Evolutionary conservation across 1,284 basidiomycete genomes (phyloP), one percentile per base, ranked within the genome.

Genomic region (Xerocomus alliaceus): DNA sequence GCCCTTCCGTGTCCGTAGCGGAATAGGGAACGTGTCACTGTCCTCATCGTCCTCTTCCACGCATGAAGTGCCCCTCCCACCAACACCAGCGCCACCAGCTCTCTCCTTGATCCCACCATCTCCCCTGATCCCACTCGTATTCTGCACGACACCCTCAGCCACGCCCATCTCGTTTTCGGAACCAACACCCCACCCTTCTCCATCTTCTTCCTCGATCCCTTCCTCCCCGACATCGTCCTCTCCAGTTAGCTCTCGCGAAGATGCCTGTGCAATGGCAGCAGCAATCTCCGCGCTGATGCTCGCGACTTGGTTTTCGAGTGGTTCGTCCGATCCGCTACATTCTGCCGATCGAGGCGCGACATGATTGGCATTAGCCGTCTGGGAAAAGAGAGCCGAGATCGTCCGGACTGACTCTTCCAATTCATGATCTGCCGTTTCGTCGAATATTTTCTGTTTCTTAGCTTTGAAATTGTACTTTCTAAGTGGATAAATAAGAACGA

Each of bases 381-480:
- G 84, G 51, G 72, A 74, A 54, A 90, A 83, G 41, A 91, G 72
- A 9, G 87, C 88, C 35, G 89, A 87, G 56, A 92, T 85, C 29
- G 87, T 87, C 53, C 87, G 84, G 41, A 91, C 87, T 12, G 88
- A 89, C 68, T 90, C 88, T 58, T 85, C 87, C 56, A 91, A 70
- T 42, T 85, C 83, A 44, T 78, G 77, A 55, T 80, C 79, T 4
- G 83, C 80, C 39, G 85, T 82, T 37, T 79, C 76, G 35, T 84
- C 83, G 29, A 81, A 76, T 32, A 86, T 68, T 68, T 83, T 86
- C 62, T 85, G 83, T 69, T 83, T 86, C 72, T 90, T 91, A 18
- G 86, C 81, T 71, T 89, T 90, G 73, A 91, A 91, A 66, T 83
- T 89, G 72, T 91, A 91, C 80, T 86, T 88, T 63, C 90, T 92